Evolutionary conservation across 495 filamentous ascomycete species (phyloP), one percentile per base, ranked within the genome.

Genomic region (Staphylotrichum tortipilum): DNA sequence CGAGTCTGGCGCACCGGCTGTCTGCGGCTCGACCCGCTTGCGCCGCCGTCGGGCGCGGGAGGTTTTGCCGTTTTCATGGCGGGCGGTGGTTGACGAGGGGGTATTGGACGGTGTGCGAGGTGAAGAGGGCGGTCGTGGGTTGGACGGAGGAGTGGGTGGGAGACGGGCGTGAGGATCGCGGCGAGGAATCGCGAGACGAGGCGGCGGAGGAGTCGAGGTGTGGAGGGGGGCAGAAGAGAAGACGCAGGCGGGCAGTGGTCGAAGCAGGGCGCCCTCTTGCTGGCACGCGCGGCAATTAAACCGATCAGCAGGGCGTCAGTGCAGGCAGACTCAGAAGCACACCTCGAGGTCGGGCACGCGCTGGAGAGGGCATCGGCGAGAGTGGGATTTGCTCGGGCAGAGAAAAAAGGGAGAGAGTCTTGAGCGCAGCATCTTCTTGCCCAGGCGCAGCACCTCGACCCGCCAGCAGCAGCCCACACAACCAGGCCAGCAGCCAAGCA

Each of bases 1-100:
- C 78, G 79, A 47, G 73, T 78, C 61, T 78, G 79, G 46, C 76
- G 82, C 59, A 76, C 65, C 10, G 78, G 82, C 56, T 79, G 79
- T 58, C 79, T 73, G 53, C 78, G 71, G 65, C 62, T 74, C 8
- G 75, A 73, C 31, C 68, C 60, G 18, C 64, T 56, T 39, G 61
- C 60, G 34, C 65, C 60, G 34, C 65, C 59, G 44, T 74, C 73
- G 30, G 66, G 47, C 37, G 63, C 65, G 23, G 66, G 53, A 26
- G 65, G 64, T 54, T 76, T 76, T 17, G 73, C 67, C 7, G 75
- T 75, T 64, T 75, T 80, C 77, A 78, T 80, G 10, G 12, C 54
- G 37, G 31, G n/a, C n/a, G n/a, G n/a, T n/a, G n/a, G n/a, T n/a
- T n/a, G n/a, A n/a, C n/a, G n/a, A n/a, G n/a, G n/a, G n/a, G n/a